Evolutionary conservation across 129 eudicot species (phyloP).

Genomic region (Scalesia atractyloides): DNA sequence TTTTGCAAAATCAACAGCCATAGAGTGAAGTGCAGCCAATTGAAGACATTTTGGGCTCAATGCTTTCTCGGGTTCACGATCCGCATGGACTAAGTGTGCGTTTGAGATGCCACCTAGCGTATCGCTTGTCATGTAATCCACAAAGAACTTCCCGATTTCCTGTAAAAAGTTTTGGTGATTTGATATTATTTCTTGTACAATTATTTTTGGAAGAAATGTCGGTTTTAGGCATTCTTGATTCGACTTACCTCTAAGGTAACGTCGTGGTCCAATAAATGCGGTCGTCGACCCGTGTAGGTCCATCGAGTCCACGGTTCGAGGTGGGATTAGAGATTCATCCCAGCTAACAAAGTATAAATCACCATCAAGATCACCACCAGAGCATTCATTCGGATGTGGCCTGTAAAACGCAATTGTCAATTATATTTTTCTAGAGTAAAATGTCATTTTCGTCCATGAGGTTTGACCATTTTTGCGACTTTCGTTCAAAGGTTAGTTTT

Average conservation of each 20-base stretch:
- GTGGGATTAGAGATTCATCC: conserved; percentile 78
- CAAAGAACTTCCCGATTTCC: conserved; percentile 88
- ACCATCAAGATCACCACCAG: conserved; percentile 99
- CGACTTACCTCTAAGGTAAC: conserved; percentile 69
- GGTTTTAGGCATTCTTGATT: not conserved
- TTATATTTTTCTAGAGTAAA: not conserved
- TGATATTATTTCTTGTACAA: conserved; percentile 3
- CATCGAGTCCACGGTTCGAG: conserved; percentile 74
- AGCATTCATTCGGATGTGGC: conserved; percentile 99
- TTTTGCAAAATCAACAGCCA: conserved; percentile 97
- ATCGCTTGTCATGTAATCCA: conserved; percentile 83
- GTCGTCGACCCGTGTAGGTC: conserved; percentile 79
- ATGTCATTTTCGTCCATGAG: no score
- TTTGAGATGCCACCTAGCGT: conserved; percentile 79
- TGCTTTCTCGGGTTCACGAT: conserved; percentile 84
- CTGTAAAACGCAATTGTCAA: conserved; percentile 35
- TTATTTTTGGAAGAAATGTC: not conserved
- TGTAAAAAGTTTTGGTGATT: conserved; percentile 27
- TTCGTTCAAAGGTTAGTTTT: no score
- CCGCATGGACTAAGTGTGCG: conserved; percentile 85
- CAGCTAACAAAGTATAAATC: conserved; percentile 83
- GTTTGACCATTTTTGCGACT: no score
- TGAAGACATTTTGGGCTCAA: conserved; percentile 71
- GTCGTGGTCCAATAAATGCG: conserved; percentile 84
- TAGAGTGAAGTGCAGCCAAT: conserved; percentile 80